Evolutionary conservation across 108 stramenopile species (phyloP).

Genomic region (Parietichytrium sp.): DNA sequence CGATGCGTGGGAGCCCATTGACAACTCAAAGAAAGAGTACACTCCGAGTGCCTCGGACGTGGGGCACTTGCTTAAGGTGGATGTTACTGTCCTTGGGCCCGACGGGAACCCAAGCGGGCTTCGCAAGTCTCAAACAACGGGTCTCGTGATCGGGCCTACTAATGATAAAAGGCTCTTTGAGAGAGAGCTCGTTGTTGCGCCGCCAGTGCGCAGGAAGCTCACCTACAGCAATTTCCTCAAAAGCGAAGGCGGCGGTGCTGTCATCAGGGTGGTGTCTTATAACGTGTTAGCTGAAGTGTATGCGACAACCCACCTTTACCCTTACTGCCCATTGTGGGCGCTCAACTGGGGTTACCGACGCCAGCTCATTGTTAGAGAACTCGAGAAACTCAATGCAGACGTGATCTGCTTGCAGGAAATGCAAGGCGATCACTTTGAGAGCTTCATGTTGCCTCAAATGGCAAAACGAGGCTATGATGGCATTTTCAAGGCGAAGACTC

Average conservation of each 20-base stretch:
- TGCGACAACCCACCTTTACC: conserved; percentile 94
- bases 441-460: conserved; percentile 80
- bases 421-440: conserved; percentile 93
- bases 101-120: conserved; percentile 44
- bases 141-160: not conserved
- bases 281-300: conserved; percentile 98
- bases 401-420: conserved; percentile 97
- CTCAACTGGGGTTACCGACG: conserved; percentile 89
- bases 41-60: conserved; percentile 51
- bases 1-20: conserved; percentile 51
- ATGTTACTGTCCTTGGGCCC: conserved; percentile 46
- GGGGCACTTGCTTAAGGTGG: conserved; percentile 52
- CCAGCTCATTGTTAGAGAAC: conserved; percentile 85
- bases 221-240: conserved; percentile 33
- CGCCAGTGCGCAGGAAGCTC: conserved; percentile 46
- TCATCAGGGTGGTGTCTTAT: conserved; percentile 89
- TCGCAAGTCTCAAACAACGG: not conserved
- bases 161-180: conserved; percentile 36
- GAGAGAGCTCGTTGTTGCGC: conserved; percentile 56
- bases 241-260: conserved; percentile 62
- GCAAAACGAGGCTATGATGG: conserved; percentile 87
- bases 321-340: conserved; percentile 94
- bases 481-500: conserved; percentile 93
- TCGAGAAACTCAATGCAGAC: conserved; percentile 83
- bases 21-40: conserved; percentile 46